Evolutionary conservation across 1,139 yeast species (phyloP), one percentile per base, ranked within the genome.

Genomic region (Yamadazyma oceani): DNA sequence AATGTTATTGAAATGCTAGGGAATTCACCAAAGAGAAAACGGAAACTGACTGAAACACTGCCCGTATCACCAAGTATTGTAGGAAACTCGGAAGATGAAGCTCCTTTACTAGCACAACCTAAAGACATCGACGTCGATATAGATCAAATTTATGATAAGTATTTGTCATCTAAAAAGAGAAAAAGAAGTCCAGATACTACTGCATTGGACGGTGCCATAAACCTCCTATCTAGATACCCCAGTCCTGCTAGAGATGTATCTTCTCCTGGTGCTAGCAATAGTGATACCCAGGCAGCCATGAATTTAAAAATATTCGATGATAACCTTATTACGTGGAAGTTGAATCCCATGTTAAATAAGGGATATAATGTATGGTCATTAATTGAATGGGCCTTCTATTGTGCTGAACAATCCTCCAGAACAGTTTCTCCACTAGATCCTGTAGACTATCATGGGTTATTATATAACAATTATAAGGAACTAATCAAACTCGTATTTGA

Each of bases 301-400:
- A 22, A 36, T 14, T 42, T 60, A 17, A 49, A 44, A 30, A 46
- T 67, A 1, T 67, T 64, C 48, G 70, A 62, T 38, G 73, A 68
- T 17, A 43, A 47, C 5, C 38, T 64, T 4, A 38, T 68, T 5
- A 48, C 61, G 10, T 40, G 42, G 10, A 53, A 50, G 32, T 45
- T 66, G 13, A 56, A 55, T 33, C 64, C 64, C 0, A 39, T 36
- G 4, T 34, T 41, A 3, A 48, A 50, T 22, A 23, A 40, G 4
- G 45, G 43, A 4, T 68, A 60, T 44, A 51, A 47, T 32, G 8
- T 66, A 9, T 66, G 72, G 73, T 41, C 49, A 8, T 43, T 68
- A 31, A 40, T 65, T 6, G 57, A 59, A 36, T 68, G 73, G 73
- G 44, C 61, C 2, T 64, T 64, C 35, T 54, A 55, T 42, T 67